Conservation (phyloP, 257 asterid genomes). For the Leptodermis oblonga region DNA sequence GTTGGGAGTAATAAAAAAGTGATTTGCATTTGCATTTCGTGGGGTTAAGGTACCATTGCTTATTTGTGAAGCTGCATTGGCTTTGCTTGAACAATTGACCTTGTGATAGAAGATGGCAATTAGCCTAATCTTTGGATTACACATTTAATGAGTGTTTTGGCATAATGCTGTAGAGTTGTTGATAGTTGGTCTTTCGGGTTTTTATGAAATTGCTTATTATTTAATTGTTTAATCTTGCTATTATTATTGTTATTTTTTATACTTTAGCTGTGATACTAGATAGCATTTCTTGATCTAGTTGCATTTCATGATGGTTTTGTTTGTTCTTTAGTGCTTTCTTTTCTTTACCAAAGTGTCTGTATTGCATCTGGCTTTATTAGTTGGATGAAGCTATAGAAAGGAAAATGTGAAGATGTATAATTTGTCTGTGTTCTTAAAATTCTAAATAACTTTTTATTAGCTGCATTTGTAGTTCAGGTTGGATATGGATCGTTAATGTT, state of each 20-base stretch:
- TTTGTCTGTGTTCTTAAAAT: background rate
- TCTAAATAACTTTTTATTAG: background rate
- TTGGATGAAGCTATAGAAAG: background rate
- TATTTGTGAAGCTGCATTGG: background rate
- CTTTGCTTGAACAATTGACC: no score
- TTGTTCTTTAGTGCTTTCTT: background rate
- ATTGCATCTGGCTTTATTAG: background rate
- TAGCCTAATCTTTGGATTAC: background rate
- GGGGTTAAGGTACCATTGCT: background rate
- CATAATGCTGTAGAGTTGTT: background rate
- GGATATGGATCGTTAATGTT: background rate
- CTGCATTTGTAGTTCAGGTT: background rate
- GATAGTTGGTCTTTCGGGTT: background rate
- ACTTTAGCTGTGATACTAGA: background rate
- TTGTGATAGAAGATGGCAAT: background rate
- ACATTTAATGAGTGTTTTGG: background rate
- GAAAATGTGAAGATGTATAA: background rate
- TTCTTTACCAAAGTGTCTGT: background rate
- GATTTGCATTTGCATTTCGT: background rate
- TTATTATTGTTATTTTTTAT: background rate
- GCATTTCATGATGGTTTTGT: background rate
- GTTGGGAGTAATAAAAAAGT: background rate
- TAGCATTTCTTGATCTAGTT: background rate
- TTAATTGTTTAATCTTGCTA: background rate
- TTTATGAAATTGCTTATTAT: background rate